Evolutionary conservation across 140 eudicot species (phyloP).

Genomic region (Erigeron philadelphicus): DNA sequence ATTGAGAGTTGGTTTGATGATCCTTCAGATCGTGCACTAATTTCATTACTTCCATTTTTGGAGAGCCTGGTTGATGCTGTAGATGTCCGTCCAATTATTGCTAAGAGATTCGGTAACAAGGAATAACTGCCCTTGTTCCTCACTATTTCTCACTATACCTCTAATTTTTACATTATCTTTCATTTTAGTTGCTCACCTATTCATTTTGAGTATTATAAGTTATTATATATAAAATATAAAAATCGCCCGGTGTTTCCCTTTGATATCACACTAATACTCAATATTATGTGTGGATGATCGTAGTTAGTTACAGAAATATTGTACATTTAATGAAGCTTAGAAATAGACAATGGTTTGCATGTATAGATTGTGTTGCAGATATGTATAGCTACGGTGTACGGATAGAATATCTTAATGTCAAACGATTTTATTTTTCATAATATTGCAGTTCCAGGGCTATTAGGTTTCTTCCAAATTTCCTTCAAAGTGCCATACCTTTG

Average conservation of each 20-base stretch:
- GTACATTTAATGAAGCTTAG: slow-evolving; percentile 47
- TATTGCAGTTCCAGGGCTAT: no score
- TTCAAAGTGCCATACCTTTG: no score
- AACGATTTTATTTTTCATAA: no score
- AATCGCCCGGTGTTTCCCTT: not conserved
- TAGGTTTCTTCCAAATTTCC: no score
- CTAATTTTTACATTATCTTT: slow-evolving; percentile 11
- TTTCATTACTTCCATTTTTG: slow-evolving; percentile 69
- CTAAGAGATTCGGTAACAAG: slow-evolving; percentile 91
- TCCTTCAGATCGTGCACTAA: slow-evolving; percentile 69
- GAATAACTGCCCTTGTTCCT: slow-evolving; percentile 48
- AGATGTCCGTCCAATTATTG: slow-evolving; percentile 86
- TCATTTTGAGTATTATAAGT: slow-evolving; percentile 32
- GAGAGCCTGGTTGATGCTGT: slow-evolving; percentile 75
- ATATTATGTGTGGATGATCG: slow-evolving; percentile 21
- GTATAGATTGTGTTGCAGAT: slow-evolving; percentile 23
- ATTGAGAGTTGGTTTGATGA: slow-evolving; percentile 97
- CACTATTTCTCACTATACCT: slow-evolving; percentile 30
- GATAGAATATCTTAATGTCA: no score
- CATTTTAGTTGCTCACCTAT: slow-evolving; percentile 16
- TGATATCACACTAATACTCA: slow-evolving; percentile 23
- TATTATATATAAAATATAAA: slow-evolving; percentile 24
- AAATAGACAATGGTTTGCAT: not conserved
- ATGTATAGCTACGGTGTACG: slow-evolving; percentile 1
- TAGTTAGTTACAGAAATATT: slow-evolving; percentile 32